Evolutionary conservation across 305 asterid species (phyloP), one percentile per base, ranked within the genome.

Genomic region (Fraxinus greggii): DNA sequence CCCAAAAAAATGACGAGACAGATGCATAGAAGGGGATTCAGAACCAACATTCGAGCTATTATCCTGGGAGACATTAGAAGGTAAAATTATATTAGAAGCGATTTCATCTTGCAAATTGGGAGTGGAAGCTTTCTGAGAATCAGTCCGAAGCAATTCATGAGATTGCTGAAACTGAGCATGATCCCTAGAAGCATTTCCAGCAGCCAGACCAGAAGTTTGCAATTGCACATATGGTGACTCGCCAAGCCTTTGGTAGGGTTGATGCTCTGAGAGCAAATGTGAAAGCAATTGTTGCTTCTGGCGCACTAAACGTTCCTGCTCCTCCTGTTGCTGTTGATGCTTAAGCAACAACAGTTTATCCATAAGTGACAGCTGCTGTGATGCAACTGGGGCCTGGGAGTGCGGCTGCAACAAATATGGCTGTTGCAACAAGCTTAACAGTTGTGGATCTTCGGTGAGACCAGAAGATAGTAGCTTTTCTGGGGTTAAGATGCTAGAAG

Each of bases 241-340:
- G 59, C 87, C 88, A 81, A 89, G 65, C 45, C 88, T 89, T 84
- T 88, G 93, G 36, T 83, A 89, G 63, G 87, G 85, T 74, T 86
- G 89, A 48, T 85, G 90, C 83, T 89, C 93, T 54, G 92, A 84
- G 9, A 90, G 86, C 81, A 89, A 87, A 76, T 90, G 94, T 3
- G 97, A 89, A 75, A 93, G 90, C 83, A 93, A 85, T 65, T 88
- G 94, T 40, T 92, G 95, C 82, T 93, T 97, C 86, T 88, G 94
- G 61, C 78, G 91, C 80, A 88, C 69, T 67, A 89, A 48, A 56
- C 83, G 93, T 76, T 90, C 91, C 89, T 89, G 90, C 86, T 92
- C 92, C 73, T 92, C 91, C 81, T 88, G 89, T 84, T 91, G 87
- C 80, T 92, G 89, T 80, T 93, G 92, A 79, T 90, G 91, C 88